These are phyloP conservation scores for Vitis hybrid DNA, from an alignment of 177 flowering plant species.

Conservation along the genomic window DNA sequence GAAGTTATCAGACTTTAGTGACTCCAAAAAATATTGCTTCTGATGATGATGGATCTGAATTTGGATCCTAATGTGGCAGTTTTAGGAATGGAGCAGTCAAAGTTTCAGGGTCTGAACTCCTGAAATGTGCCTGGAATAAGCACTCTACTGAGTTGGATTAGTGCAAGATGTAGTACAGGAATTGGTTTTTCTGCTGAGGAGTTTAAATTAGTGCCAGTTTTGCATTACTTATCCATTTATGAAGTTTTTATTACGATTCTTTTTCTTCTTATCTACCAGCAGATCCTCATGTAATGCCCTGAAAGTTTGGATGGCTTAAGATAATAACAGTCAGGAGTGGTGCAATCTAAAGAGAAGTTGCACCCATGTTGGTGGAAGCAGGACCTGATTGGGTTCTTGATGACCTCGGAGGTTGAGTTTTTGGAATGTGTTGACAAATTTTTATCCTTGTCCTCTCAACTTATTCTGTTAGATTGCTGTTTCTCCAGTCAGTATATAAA, in stretches of 20 bases:
- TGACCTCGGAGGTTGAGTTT: background rate
- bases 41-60: slow-evolving; percentile 79
- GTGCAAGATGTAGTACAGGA: background rate
- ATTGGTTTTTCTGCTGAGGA: background rate
- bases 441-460: background rate
- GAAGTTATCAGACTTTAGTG: slow-evolving; percentile 81
- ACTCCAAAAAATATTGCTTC: slow-evolving; percentile 68
- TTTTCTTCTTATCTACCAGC: background rate
- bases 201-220: background rate
- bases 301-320: background rate
- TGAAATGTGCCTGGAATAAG: slow-evolving; percentile 40
- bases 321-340: background rate
- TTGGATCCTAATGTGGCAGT: slow-evolving; percentile 42
- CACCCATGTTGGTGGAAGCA: background rate
- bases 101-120: slow-evolving; percentile 17
- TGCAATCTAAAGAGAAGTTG: slow-evolving; percentile 2
- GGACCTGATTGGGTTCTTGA: background rate
- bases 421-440: background rate
- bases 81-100: slow-evolving; percentile 38
- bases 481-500: too few relatives aligned
- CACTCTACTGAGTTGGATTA: slow-evolving; percentile 38
- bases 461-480: too few relatives aligned
- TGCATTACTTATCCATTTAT: background rate
- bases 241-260: background rate
- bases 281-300: background rate